These are phyloP conservation scores for Acanthamoeba castellanii DNA, from an alignment of 208 protist species.

Conservation along the genomic window DNA sequence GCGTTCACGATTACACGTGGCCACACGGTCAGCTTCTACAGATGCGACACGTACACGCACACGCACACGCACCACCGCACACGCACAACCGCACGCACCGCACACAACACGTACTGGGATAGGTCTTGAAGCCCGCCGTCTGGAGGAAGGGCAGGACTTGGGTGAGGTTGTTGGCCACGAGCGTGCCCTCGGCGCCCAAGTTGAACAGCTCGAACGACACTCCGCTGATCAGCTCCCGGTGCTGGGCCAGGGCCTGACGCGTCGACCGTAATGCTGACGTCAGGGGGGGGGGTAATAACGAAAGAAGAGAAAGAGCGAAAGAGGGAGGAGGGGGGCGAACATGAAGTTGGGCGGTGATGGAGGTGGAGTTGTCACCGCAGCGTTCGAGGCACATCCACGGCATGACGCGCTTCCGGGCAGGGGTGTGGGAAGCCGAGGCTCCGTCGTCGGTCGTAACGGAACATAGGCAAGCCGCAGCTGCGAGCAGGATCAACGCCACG, in stretches of 20 bases:
- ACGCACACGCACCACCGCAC: background rate
- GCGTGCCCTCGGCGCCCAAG: slow-evolving; percentile 38
- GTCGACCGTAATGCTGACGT: background rate
- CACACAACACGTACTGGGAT: background rate
- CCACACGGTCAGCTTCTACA: background rate
- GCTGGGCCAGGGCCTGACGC: background rate
- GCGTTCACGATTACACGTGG: background rate
- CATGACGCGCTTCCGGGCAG: background rate
- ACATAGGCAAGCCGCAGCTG: too few relatives aligned
- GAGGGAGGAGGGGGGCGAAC: background rate
- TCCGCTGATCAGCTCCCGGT: slow-evolving; percentile 3
- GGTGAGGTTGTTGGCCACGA: slow-evolving; percentile 53
- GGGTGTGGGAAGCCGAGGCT: background rate
- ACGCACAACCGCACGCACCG: background rate
- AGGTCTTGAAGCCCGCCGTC: slow-evolving; percentile 15
- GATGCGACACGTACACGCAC: too few relatives aligned
- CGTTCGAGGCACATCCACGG: slow-evolving; percentile 59
- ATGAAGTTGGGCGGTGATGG: background rate
- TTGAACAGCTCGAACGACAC: slow-evolving; percentile 69
- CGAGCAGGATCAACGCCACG: too few relatives aligned
- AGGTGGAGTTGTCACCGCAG: background rate
- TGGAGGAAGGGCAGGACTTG: slow-evolving; percentile 21
- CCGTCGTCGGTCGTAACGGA: too few relatives aligned
- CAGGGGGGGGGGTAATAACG: background rate
- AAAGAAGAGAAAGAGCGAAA: background rate